A percentile compares a stretch with the other conserved stretches of the same genome.
These are phyloP conservation scores for Phyllachora maydis DNA, from an alignment of 2,329 filamentous ascomycete genomes.

Conservation along the genomic window DNA sequence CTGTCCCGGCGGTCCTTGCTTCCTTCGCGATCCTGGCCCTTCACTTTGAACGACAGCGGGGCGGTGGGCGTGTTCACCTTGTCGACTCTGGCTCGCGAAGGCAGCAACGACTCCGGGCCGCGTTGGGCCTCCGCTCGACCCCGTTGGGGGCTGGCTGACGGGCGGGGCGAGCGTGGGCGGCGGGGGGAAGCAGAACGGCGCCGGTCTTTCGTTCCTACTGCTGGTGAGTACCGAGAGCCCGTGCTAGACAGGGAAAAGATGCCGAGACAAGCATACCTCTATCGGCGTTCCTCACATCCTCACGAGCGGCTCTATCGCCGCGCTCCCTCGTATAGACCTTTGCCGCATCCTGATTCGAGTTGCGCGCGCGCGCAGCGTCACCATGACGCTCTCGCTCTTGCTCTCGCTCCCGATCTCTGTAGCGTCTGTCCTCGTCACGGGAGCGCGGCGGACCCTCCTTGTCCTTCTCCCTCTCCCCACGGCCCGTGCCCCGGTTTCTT, in stretches of 20 bases:
- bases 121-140: slow-evolving; percentile 1
- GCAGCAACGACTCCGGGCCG: too few species aligned
- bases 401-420: slow-evolving; percentile 6
- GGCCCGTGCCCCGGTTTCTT: slow-evolving; percentile 1
- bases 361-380: neutral
- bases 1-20: slow-evolving; percentile 2
- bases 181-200: slow-evolving; percentile 3
- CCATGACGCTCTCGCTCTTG: neutral
- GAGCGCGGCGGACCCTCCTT: slow-evolving; percentile 2
- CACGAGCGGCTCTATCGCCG: too few species aligned
- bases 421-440: slow-evolving; percentile 12
- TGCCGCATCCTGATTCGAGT: neutral
- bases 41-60: slow-evolving; percentile 9
- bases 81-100: slow-evolving; percentile 1
- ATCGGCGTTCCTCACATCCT: too few species aligned
- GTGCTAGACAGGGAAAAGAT: too few species aligned
- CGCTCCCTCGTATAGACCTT: too few species aligned
- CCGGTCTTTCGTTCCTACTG: neutral
- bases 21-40: slow-evolving; percentile 4
- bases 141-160: slow-evolving; percentile 6
- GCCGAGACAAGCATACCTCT: too few species aligned
- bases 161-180: slow-evolving; percentile 1
- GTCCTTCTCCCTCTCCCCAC: neutral
- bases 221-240: neutral
- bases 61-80: slow-evolving; percentile 2